Evolutionary conservation across 345 rosid species (phyloP).

Genomic region (Syzygium jambos): DNA sequence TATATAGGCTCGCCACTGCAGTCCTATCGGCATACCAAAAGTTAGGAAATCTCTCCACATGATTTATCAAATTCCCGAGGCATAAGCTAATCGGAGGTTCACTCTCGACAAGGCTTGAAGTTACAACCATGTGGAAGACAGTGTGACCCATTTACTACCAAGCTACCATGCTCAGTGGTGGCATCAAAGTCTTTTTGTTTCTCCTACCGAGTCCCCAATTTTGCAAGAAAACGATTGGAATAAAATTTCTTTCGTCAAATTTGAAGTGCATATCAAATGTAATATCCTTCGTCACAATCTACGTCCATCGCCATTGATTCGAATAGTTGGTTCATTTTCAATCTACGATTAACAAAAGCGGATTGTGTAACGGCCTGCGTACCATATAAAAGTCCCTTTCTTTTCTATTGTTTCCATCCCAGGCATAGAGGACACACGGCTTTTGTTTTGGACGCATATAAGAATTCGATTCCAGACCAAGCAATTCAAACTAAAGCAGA

Average conservation of each 20-base stretch:
- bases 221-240: no score
- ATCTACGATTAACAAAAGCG: not conserved
- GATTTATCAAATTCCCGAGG: not conserved
- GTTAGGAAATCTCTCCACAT: not conserved
- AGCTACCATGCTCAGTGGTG: not conserved
- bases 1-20: accelerated
- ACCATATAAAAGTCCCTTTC: not conserved
- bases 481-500: not conserved
- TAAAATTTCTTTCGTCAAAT: no score
- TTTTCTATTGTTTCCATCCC: not conserved
- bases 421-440: not conserved
- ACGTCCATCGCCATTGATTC: no score
- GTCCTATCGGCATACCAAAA: accelerated
- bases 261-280: no score
- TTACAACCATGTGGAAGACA: not conserved
- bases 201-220: no score
- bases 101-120: not conserved
- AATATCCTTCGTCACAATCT: no score
- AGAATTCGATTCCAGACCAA: not conserved
- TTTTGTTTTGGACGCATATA: not conserved
- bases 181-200: not conserved
- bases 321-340: no score
- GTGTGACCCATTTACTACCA: not conserved
- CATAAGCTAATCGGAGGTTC: not conserved
- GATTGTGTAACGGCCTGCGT: not conserved